phyloP scores from a whole-genome alignment of 768 basidiomycete genomes.

The Hebeloma cylindrosporum region DNA sequence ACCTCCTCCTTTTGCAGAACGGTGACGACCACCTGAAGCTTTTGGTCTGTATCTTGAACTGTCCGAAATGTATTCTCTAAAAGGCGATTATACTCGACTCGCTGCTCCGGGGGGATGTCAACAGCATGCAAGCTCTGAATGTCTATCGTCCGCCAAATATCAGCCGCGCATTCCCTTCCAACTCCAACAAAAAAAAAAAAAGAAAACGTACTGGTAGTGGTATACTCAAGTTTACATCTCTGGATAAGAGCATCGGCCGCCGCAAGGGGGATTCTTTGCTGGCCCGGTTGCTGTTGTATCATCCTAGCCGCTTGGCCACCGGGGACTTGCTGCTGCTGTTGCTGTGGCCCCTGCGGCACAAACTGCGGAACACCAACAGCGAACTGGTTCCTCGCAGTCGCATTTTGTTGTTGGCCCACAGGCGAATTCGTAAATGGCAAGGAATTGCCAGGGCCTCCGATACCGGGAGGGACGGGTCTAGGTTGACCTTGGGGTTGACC shows the following conservation, averaged over 20 bases:
- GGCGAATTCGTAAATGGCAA: too few relatives aligned
- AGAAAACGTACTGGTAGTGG: constrained; percentile 22
- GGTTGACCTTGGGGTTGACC: too few relatives aligned
- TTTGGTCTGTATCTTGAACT: constrained; percentile 48
- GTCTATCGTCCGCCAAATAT: too few relatives aligned
- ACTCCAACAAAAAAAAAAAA: constrained; percentile 5
- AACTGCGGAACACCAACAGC: constrained; percentile 1
- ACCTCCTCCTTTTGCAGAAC: constrained; percentile 47
- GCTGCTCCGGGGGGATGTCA: constrained; percentile 53
- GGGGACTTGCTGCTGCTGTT: constrained; percentile 17
- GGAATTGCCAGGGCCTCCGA: too few relatives aligned
- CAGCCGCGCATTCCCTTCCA: constrained; percentile 31
- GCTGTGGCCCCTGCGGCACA: constrained; percentile 11
- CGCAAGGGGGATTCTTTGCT: background rate
- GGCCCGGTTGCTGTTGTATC: constrained; percentile 2
- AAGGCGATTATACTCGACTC: constrained; percentile 48
- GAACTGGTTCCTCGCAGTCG: too few relatives aligned
- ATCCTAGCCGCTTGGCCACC: constrained; percentile 6
- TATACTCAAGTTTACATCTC: constrained; percentile 35
- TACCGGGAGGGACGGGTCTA: too few relatives aligned
- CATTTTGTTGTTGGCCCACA: too few relatives aligned
- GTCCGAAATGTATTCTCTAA: constrained; percentile 51
- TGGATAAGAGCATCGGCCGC: constrained; percentile 20
- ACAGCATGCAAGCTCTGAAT: constrained; percentile 33
- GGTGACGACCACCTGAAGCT: constrained; percentile 46